Evolutionary conservation across 2,329 filamentous ascomycete species (phyloP), one percentile per base, ranked within the genome.

Genomic region (Hypoxylon sp.): DNA sequence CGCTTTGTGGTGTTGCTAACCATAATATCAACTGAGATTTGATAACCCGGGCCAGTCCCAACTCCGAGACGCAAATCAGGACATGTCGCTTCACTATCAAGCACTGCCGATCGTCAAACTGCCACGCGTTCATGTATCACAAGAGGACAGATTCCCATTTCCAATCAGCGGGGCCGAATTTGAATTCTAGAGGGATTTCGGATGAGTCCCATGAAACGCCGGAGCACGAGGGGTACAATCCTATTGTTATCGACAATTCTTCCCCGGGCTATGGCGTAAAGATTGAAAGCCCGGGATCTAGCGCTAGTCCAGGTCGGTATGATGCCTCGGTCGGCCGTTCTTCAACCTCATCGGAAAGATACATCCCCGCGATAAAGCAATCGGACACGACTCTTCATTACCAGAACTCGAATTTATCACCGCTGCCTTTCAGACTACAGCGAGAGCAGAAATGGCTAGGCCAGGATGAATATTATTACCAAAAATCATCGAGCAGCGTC

Each of bases 271-370:
- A 48, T 61, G 46, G 33, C 37, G 62, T 68, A 22, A 72, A 72
- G 58, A 47, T 54, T 22, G 67, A 70, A 37, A 67, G 67, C n/a
- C 62, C 57, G 24, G 47, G 62, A 26, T 59, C 67, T 5, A 48
- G 48, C 37, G 10, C 48, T 66, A 42, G 55, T 47, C 59, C 62
- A 29, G 19, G 44, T 24, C 70, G 52, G 17, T 63, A 68, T 19
- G 61, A 66, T 47, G 31, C 26, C n/a, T 37, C 54, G 19, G 51
- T 44, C 60, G 42, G 33, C 44, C 33, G 35, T 54, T 62, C 63
- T 39, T 54, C 58, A 11, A 54, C 42, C n/a, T 56, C 51, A 24
- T 66, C 57, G 9, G 56, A 67, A 31, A 51, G 39, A 22, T 56
- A 58, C 46, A 26, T 35, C n/a, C 44, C 33, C 17, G 47, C 17